Evolutionary conservation across 352 stramenopile genomes (phyloP).

Genomic region (Pythium apleroticum): DNA sequence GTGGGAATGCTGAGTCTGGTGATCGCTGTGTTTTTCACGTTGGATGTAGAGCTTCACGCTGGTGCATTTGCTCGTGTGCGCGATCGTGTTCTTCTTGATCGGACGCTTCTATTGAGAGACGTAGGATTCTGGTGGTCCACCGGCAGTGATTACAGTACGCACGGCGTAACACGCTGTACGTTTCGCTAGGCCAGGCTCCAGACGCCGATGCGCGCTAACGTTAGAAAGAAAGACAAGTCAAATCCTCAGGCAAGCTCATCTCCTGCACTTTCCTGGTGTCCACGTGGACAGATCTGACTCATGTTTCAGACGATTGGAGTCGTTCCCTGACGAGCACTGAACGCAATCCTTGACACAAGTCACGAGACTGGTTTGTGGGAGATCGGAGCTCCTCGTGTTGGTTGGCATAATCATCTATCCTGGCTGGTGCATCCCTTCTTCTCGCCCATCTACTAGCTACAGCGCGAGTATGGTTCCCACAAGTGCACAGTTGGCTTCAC

Average conservation of each 20-base stretch:
- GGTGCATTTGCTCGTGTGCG: constrained; percentile 83
- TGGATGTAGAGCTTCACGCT: constrained; percentile 58
- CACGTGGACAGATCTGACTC: background rate
- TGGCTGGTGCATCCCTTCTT: background rate
- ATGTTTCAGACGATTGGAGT: no score
- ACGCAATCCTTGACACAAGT: background rate
- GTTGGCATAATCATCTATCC: background rate
- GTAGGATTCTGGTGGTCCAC: background rate
- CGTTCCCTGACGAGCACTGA: no score
- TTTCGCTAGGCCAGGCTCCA: background rate
- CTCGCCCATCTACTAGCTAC: constrained; percentile 11
- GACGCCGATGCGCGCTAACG: background rate
- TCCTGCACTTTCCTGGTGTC: background rate
- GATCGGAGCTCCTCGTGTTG: background rate
- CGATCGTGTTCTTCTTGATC: constrained; percentile 90
- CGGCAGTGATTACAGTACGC: background rate
- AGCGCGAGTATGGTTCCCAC: constrained; percentile 6
- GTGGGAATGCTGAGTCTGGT: no score
- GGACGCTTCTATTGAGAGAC: constrained; percentile 75
- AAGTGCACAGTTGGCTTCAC: background rate
- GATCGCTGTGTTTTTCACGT: background rate
- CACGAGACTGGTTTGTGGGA: background rate
- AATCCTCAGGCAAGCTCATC: background rate
- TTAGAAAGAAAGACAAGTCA: background rate
- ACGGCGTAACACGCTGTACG: background rate